These are phyloP conservation scores for Phycomyces nitens DNA, from an alignment of 192 early-diverging fungal species.

Conservation along the genomic window DNA sequence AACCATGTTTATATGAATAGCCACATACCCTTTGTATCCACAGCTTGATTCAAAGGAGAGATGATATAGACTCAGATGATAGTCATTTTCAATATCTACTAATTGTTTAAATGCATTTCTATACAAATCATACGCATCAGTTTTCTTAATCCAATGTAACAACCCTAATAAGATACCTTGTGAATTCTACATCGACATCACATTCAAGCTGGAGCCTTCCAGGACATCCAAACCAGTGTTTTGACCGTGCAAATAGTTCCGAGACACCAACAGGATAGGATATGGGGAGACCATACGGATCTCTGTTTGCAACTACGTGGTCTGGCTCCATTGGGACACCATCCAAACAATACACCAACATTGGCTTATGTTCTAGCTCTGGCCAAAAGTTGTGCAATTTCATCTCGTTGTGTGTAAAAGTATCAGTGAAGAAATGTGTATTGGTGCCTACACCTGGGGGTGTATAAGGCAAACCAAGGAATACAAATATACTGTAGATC, in stretches of 20 bases:
- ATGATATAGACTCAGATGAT: constrained; percentile 36
- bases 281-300: constrained; percentile 30
- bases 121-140: background rate
- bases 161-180: constrained; percentile 24
- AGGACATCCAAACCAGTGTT: constrained; percentile 31
- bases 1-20: background rate
- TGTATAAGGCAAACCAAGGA: constrained; percentile 46
- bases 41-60: constrained; percentile 43
- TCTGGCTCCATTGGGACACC: constrained; percentile 37
- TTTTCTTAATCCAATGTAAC: background rate
- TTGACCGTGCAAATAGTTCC: constrained; percentile 31
- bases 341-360: constrained; percentile 20
- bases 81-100: constrained; percentile 27
- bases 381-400: constrained; percentile 23
- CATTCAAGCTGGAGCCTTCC: constrained; percentile 6
- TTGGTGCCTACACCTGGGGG: constrained; percentile 35
- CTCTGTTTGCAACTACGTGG: constrained; percentile 1
- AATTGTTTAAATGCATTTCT: constrained; percentile 51
- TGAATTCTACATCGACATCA: constrained; percentile 26
- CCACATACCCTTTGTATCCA: constrained; percentile 28
- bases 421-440: constrained; percentile 37
- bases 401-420: constrained; percentile 37
- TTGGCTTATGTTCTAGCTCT: background rate
- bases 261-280: constrained; percentile 33
- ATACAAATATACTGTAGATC: constrained; percentile 46